These are phyloP conservation scores for Cyclocybe aegerita DNA, from an alignment of 768 basidiomycete species.

Conservation along the genomic window DNA sequence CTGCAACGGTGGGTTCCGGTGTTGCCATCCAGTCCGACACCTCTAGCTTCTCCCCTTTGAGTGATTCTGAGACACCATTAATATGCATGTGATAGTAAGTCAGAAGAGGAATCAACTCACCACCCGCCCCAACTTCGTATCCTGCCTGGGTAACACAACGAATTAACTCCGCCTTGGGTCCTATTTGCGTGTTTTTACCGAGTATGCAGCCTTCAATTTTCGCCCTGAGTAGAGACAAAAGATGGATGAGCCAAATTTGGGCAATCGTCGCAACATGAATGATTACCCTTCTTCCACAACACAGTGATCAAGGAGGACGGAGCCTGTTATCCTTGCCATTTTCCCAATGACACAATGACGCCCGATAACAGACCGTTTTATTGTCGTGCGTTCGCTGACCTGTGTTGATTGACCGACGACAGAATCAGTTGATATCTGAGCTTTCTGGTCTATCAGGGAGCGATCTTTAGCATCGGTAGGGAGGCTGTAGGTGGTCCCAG, in stretches of 20 bases:
- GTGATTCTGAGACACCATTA: slow-evolving; percentile 39
- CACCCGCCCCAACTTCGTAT: slow-evolving; percentile 67
- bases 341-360: slow-evolving; percentile 84
- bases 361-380: slow-evolving; percentile 80
- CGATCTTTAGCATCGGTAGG: slow-evolving; percentile 63
- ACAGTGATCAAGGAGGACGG: slow-evolving; percentile 87
- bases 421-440: slow-evolving; percentile 81
- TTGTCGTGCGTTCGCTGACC: slow-evolving; percentile 73
- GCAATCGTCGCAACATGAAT: not conserved
- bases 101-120: slow-evolving; percentile 30
- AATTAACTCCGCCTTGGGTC: slow-evolving; percentile 64
- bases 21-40: slow-evolving; percentile 36
- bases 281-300: slow-evolving; percentile 83
- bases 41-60: slow-evolving; percentile 43
- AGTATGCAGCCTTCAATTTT: slow-evolving; percentile 78
- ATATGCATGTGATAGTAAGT: not conserved
- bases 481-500: slow-evolving; percentile 48
- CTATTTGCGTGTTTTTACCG: slow-evolving; percentile 72
- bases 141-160: slow-evolving; percentile 76
- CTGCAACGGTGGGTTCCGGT: slow-evolving; percentile 16
- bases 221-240: slow-evolving; percentile 41
- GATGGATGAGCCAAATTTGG: not conserved
- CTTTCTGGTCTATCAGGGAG: slow-evolving; percentile 73
- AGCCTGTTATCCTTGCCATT: slow-evolving; percentile 80
- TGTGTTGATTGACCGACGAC: slow-evolving; percentile 82